Evolutionary conservation across 345 rosid genomes (phyloP).

Genomic region (Gynandropsis gynandra): DNA sequence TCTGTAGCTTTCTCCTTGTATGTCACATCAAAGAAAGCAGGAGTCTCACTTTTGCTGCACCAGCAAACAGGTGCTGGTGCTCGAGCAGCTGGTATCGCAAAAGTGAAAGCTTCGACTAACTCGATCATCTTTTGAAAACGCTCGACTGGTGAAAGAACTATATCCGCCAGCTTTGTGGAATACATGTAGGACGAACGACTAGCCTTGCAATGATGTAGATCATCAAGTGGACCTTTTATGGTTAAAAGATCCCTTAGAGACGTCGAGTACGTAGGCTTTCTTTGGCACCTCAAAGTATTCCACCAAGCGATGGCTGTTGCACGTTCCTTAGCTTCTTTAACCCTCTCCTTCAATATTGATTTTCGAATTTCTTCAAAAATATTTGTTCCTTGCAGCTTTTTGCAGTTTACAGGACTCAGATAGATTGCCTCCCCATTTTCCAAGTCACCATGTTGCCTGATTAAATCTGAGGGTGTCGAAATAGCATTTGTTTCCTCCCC

Average conservation of each 20-base stretch:
- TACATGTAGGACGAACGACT: constrained; percentile 39
- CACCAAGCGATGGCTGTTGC: constrained; percentile 95
- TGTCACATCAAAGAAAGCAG: constrained; percentile 54
- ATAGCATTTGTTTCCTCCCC: constrained; percentile 62
- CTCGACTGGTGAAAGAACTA: constrained; percentile 83
- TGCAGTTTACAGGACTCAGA: constrained; percentile 24
- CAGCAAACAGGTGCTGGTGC: constrained; percentile 69
- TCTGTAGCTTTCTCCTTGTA: constrained; percentile 59
- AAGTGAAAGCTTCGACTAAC: constrained; percentile 78
- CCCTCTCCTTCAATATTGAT: constrained; percentile 68
- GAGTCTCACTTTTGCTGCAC: constrained; percentile 61
- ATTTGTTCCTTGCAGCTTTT: constrained; percentile 51
- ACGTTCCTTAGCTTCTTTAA: constrained; percentile 60
- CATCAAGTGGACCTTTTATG: constrained; percentile 53
- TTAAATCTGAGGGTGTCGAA: constrained; percentile 65
- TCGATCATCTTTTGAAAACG: constrained; percentile 72
- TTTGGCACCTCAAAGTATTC: constrained; percentile 95
- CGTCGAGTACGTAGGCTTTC: constrained; percentile 76
- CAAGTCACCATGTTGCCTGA: constrained; percentile 39
- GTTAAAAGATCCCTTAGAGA: constrained; percentile 51
- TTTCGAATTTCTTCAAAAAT: constrained; percentile 83
- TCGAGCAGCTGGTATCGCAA: constrained; percentile 96
- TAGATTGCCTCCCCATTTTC: constrained; percentile 38
- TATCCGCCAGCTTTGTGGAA: constrained; percentile 73
- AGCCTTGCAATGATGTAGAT: constrained; percentile 46